These are phyloP conservation scores for Daedalea quercina DNA, from an alignment of 768 basidiomycete species.

Conservation along the genomic window DNA sequence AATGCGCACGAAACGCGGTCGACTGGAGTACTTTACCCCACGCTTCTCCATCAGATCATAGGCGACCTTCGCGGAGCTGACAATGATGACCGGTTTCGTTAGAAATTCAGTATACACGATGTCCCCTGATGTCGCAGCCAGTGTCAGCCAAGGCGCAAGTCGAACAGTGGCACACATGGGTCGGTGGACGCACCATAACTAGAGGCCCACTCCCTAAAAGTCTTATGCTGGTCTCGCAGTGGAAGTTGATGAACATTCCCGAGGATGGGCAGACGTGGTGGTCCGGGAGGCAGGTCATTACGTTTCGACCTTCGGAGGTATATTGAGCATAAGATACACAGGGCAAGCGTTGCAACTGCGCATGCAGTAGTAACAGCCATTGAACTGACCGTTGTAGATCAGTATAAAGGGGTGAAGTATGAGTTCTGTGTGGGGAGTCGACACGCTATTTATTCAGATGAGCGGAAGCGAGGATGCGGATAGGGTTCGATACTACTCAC, in stretches of 20 bases:
- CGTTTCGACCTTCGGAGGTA: neutral
- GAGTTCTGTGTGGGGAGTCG: too few relatives aligned
- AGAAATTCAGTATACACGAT: conserved; percentile 14
- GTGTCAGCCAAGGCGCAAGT: neutral
- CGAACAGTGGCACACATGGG: neutral
- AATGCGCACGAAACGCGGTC: conserved; percentile 17
- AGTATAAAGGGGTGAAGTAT: too few relatives aligned
- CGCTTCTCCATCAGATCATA: conserved; percentile 23
- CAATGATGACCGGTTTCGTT: conserved; percentile 15
- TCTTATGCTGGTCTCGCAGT: neutral
- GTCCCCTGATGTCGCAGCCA: conserved; percentile 7
- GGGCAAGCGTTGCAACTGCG: neutral
- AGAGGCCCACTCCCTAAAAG: neutral
- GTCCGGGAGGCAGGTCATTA: conserved; percentile 3
- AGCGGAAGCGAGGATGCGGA: too few relatives aligned
- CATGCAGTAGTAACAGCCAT: too few relatives aligned
- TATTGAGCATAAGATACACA: neutral
- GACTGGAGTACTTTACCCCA: conserved; percentile 19
- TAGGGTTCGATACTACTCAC: too few relatives aligned
- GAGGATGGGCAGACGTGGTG: conserved; percentile 1
- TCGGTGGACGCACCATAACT: neutral
- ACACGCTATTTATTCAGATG: too few relatives aligned
- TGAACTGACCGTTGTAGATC: too few relatives aligned
- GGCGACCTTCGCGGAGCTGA: conserved; percentile 20
- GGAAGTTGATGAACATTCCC: conserved; percentile 6